Evolutionary conservation across 306 rosid genomes (phyloP).

Genomic region (Erythrophleum fordii): DNA sequence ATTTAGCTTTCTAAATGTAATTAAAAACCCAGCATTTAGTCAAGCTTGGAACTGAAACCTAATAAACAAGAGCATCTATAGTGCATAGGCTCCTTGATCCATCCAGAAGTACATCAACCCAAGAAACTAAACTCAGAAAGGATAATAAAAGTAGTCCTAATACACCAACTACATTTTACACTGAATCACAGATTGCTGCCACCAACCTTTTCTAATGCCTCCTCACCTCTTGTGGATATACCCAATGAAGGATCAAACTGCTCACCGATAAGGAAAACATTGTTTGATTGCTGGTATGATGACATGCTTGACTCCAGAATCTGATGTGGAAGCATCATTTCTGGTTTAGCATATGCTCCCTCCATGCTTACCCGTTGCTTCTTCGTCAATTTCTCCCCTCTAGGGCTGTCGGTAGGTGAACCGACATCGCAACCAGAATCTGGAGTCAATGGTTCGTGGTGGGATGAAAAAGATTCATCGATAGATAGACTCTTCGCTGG

Average conservation of each 20-base stretch:
- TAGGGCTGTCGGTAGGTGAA: constrained; percentile 56
- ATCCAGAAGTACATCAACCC: constrained; percentile 28
- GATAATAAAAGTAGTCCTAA: constrained; percentile 29
- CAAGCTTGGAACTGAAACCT: constrained; percentile 32
- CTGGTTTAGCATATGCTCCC: constrained; percentile 55
- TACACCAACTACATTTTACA: constrained; percentile 28
- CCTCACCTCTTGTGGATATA: constrained; percentile 39
- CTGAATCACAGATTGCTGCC: constrained; percentile 44
- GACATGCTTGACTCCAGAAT: constrained; percentile 73
- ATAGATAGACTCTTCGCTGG: constrained; percentile 66
- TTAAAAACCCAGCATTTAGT: constrained; percentile 7
- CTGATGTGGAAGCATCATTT: constrained; percentile 60
- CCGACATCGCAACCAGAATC: constrained; percentile 68
- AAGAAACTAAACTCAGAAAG: constrained; percentile 16
- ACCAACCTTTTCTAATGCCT: constrained; percentile 40
- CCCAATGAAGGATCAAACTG: constrained; percentile 56
- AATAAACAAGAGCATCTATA: constrained; percentile 32
- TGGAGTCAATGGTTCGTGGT: constrained; percentile 72
- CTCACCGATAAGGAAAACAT: constrained; percentile 47
- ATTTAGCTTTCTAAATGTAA: neutral
- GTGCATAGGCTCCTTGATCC: constrained; percentile 36
- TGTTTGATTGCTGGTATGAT: constrained; percentile 53
- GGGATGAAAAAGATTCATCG: constrained; percentile 74
- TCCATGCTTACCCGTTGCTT: constrained; percentile 52
- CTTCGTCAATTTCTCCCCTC: constrained; percentile 52